Conservation (phyloP, 768 basidiomycete species). For the Leccinum ochraceum region DNA sequence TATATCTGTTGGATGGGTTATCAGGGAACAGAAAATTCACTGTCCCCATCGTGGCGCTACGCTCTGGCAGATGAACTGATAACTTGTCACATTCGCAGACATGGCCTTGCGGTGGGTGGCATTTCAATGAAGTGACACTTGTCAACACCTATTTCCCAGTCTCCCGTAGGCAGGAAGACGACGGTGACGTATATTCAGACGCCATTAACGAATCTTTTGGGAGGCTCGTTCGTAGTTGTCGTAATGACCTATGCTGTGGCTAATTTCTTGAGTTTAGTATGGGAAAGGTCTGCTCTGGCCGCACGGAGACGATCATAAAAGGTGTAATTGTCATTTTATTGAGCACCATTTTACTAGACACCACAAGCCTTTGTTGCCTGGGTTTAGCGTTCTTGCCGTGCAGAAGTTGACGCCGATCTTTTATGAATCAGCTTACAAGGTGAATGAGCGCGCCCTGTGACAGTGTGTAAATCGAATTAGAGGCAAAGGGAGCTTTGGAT, state of each 20-base stretch:
- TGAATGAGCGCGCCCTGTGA: background rate
- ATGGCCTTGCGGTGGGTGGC: too few relatives aligned
- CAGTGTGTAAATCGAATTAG: background rate
- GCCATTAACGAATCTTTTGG: background rate
- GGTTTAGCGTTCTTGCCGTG: slow-evolving; percentile 41
- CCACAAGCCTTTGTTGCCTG: slow-evolving; percentile 39
- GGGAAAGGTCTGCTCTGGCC: background rate
- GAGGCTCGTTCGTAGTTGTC: background rate
- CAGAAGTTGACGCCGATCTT: slow-evolving; percentile 39
- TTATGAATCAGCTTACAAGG: slow-evolving; percentile 37
- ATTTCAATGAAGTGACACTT: too few relatives aligned
- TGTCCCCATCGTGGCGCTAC: too few relatives aligned
- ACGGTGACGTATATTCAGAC: background rate
- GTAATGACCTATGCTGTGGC: background rate
- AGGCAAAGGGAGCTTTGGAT: slow-evolving; percentile 36
- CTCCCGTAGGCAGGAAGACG: too few relatives aligned
- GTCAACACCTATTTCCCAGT: too few relatives aligned
- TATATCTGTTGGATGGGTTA: too few relatives aligned
- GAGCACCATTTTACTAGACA: slow-evolving; percentile 28
- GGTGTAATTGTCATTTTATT: background rate
- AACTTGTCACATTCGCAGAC: too few relatives aligned
- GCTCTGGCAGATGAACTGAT: too few relatives aligned
- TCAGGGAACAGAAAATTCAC: too few relatives aligned
- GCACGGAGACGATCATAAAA: background rate
- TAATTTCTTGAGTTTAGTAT: background rate